Evolutionary conservation across 306 rosid genomes (phyloP).

Genomic region (Casuarina glauca): DNA sequence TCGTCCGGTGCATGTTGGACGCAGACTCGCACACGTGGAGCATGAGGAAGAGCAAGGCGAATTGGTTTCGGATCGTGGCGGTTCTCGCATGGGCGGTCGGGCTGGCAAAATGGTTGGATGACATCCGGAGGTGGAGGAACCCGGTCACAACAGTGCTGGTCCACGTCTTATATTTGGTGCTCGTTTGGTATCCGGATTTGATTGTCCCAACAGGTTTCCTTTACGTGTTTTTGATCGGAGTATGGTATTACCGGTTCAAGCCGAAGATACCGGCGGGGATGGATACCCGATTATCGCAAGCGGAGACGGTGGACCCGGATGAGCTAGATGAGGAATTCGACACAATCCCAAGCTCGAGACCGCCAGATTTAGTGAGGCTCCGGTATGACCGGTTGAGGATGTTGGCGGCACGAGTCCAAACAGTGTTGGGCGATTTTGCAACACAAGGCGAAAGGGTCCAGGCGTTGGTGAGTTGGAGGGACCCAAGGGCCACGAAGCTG

Average conservation of each 20-base stretch:
- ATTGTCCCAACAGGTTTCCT: constrained; percentile 83
- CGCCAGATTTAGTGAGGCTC: constrained; percentile 58
- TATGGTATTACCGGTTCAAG: constrained; percentile 85
- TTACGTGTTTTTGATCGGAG: constrained; percentile 78
- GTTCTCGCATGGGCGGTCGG: constrained; percentile 87
- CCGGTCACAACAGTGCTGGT: constrained; percentile 78
- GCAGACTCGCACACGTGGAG: constrained; percentile 95
- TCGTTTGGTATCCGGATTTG: constrained; percentile 98
- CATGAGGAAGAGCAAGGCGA: constrained; percentile 87
- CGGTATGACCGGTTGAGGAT: constrained; percentile 84
- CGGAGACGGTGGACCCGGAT: constrained; percentile 76
- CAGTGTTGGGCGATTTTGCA: constrained; percentile 92
- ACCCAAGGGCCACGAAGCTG: constrained; percentile 76
- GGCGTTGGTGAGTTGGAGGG: constrained; percentile 91
- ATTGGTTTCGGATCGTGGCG: constrained; percentile 91
- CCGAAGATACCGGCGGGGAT: constrained; percentile 89
- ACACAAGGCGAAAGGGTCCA: constrained; percentile 91
- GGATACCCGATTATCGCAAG: constrained; percentile 79
- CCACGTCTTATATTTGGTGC: constrained; percentile 72
- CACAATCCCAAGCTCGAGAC: constrained; percentile 80
- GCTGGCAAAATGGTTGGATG: constrained; percentile 86
- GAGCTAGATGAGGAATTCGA: constrained; percentile 90
- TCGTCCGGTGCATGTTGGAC: constrained; percentile 87
- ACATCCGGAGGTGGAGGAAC: constrained; percentile 76
- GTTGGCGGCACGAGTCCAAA: constrained; percentile 84